Evolutionary conservation across 169 alveolate genomes (phyloP).

Genomic region (Perkinsus olseni): DNA sequence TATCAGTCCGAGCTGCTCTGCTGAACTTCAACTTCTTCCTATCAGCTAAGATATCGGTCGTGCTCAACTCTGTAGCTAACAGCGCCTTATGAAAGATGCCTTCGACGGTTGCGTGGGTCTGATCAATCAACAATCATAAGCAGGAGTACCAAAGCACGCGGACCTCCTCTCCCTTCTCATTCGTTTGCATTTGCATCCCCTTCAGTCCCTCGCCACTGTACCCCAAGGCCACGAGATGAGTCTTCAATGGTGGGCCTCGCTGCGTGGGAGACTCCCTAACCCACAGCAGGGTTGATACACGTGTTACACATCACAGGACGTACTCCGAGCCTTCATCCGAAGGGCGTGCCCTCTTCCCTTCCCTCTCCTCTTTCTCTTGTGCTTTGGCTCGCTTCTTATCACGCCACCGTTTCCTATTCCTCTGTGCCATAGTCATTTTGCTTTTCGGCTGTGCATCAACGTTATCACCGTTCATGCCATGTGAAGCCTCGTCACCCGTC

Average conservation of each 20-base stretch:
- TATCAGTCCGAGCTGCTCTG: constrained; percentile 34
- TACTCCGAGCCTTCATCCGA: background rate
- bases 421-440: background rate
- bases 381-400: background rate
- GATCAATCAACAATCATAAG: background rate
- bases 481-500: background rate
- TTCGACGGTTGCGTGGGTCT: background rate
- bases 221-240: constrained; percentile 27
- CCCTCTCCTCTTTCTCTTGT: background rate
- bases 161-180: constrained; percentile 23
- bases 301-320: no score
- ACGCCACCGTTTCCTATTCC: background rate
- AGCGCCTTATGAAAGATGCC: background rate
- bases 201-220: constrained; percentile 25
- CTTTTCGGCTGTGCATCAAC: background rate
- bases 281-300: background rate
- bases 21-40: constrained; percentile 25
- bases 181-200: constrained; percentile 34
- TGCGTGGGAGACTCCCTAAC: background rate
- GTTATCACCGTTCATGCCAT: background rate
- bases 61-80: background rate
- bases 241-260: constrained; percentile 16
- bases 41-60: background rate
- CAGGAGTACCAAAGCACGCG: background rate
- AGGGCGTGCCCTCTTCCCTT: background rate